These are phyloP conservation scores for Brassica rapa DNA, from an alignment of 345 rosid species.

Conservation along the genomic window DNA sequence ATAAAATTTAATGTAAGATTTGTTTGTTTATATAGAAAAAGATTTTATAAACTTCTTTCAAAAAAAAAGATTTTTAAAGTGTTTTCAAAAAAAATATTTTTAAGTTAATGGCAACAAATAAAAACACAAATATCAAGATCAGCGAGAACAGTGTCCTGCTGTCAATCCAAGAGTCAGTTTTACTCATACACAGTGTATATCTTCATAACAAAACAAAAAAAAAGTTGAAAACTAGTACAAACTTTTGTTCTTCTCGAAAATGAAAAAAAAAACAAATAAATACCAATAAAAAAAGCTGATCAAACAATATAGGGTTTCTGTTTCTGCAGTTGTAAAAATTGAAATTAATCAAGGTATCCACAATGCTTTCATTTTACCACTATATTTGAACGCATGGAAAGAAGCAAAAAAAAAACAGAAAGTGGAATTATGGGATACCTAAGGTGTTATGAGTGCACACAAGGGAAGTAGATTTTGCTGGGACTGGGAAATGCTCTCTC, in stretches of 20 bases:
- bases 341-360: neutral
- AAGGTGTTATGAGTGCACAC: slow-evolving; percentile 40
- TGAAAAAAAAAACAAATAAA: slow-evolving; percentile 11
- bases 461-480: slow-evolving; percentile 20
- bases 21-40: neutral
- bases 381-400: neutral
- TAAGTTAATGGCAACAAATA: neutral
- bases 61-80: too few relatives aligned
- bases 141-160: slow-evolving; percentile 27
- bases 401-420: neutral
- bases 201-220: slow-evolving; percentile 3
- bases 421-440: slow-evolving; percentile 5
- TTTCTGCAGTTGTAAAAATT: slow-evolving; percentile 2
- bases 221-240: neutral
- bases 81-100: too few relatives aligned
- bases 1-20: neutral
- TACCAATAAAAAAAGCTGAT: slow-evolving; percentile 32
- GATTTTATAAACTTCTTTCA: too few relatives aligned
- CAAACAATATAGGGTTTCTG: slow-evolving; percentile 29
- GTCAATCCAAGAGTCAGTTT: slow-evolving; percentile 37
- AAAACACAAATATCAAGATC: slow-evolving; percentile 25
- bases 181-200: slow-evolving; percentile 33
- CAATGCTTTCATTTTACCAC: neutral
- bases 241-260: slow-evolving; percentile 22
- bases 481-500: slow-evolving; percentile 27